phyloP scores from a whole-genome alignment of 345 rosid genomes.

The Sisymbrium irio region DNA sequence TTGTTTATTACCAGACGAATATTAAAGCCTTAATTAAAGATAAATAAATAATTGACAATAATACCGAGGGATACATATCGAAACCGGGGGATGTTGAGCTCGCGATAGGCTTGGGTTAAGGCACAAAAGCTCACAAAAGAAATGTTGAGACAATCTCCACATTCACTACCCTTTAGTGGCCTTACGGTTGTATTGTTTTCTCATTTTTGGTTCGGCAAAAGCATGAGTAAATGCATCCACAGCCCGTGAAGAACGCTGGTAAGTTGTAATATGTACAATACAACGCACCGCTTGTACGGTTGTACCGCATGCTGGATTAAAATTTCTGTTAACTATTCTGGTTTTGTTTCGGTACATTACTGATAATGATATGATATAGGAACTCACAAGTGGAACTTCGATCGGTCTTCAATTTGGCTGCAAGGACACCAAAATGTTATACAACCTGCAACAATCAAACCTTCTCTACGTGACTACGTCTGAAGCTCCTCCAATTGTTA shows the following conservation, averaged over 20 bases:
- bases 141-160: slow-evolving; percentile 54
- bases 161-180: slow-evolving; percentile 30
- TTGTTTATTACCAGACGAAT: not conserved
- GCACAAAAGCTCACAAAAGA: slow-evolving; percentile 57
- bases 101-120: slow-evolving; percentile 59
- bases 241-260: slow-evolving; percentile 40
- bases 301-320: slow-evolving; percentile 50
- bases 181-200: slow-evolving; percentile 52
- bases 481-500: not conserved
- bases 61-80: slow-evolving; percentile 49
- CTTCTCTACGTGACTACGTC: not conserved
- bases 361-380: not conserved
- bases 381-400: slow-evolving; percentile 50
- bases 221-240: slow-evolving; percentile 57
- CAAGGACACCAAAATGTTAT: slow-evolving; percentile 73
- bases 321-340: too few relatives aligned
- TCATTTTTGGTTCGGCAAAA: slow-evolving; percentile 54
- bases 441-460: slow-evolving; percentile 41
- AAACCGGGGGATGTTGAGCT: slow-evolving; percentile 62
- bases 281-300: slow-evolving; percentile 38
- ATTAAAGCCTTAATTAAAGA: too few relatives aligned
- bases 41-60: not conserved
- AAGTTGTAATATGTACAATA: too few relatives aligned
- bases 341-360: too few relatives aligned
- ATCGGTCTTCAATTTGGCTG: slow-evolving; percentile 63